phyloP scores from a whole-genome alignment of 352 stramenopile genomes.

The Blastocystis sp. region DNA sequence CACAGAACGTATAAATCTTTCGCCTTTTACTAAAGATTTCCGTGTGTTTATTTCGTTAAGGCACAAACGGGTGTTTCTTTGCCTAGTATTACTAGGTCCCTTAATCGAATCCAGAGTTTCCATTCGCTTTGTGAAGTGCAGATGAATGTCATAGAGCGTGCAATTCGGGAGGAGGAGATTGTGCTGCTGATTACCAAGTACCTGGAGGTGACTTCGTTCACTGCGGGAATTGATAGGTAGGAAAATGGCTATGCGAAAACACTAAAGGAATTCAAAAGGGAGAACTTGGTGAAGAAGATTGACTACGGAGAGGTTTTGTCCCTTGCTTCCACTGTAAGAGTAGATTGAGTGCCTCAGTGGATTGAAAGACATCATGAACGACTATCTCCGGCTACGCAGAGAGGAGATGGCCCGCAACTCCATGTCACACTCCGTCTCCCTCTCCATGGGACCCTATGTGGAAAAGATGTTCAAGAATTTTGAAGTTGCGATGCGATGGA shows the following conservation, averaged over 20 bases:
- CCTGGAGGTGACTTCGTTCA: not conserved
- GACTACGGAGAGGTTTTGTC: constrained; percentile 18
- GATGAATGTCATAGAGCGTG: not conserved
- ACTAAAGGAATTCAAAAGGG: constrained; percentile 25
- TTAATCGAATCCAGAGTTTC: constrained; percentile 5
- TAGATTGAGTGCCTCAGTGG: constrained; percentile 27
- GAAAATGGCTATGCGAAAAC: constrained; percentile 42
- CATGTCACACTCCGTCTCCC: not conserved
- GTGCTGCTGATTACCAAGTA: constrained; percentile 49
- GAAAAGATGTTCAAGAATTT: constrained; percentile 19
- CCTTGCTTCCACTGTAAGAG: not conserved
- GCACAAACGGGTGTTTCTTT: constrained; percentile 60
- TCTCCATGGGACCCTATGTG: constrained; percentile 14
- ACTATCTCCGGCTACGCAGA: constrained; percentile 30
- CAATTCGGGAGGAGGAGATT: constrained; percentile 37
- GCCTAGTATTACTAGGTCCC: constrained; percentile 46
- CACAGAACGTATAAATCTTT: constrained; percentile 69
- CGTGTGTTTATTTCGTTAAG: constrained; percentile 64
- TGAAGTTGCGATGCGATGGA: not conserved
- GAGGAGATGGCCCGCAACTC: not conserved
- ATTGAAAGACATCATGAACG: constrained; percentile 46
- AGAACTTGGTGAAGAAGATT: constrained; percentile 3
- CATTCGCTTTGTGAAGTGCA: not conserved
- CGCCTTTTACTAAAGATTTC: constrained; percentile 69
- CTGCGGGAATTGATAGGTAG: not conserved